These are phyloP conservation scores for Leccinum truebloodii DNA, from an alignment of 768 basidiomycete genomes.

Conservation along the genomic window DNA sequence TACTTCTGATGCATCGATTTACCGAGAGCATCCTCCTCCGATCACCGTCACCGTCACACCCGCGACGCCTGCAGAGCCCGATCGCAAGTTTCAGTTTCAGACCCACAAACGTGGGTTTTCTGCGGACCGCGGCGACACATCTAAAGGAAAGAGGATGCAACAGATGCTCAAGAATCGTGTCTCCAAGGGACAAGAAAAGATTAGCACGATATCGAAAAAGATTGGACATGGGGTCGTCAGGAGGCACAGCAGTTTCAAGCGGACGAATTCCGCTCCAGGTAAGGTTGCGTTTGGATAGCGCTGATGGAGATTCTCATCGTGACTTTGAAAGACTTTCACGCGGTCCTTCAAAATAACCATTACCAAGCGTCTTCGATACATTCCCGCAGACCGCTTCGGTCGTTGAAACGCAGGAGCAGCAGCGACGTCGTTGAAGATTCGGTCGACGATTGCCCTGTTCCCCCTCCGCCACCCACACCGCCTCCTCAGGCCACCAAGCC, in stretches of 20 bases:
- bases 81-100: conserved; percentile 20
- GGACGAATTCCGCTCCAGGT: conserved; percentile 74
- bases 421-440: conserved; percentile 34
- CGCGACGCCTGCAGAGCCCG: conserved; percentile 51
- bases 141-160: conserved; percentile 71
- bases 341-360: conserved; percentile 55
- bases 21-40: conserved; percentile 25
- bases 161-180: conserved; percentile 75
- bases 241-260: conserved; percentile 55
- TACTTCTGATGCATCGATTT: background rate
- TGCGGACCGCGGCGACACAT: conserved; percentile 46
- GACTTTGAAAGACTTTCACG: conserved; percentile 61
- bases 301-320: conserved; percentile 2
- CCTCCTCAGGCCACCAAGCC: conserved; percentile 35
- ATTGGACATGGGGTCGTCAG: conserved; percentile 70
- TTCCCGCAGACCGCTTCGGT: conserved; percentile 63
- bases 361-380: conserved; percentile 86
- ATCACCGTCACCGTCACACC: conserved; percentile 66
- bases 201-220: conserved; percentile 75
- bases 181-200: conserved; percentile 69
- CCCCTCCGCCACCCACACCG: conserved; percentile 36
- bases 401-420: conserved; percentile 39
- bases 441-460: conserved; percentile 39
- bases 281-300: conserved; percentile 15
- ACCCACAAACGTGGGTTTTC: conserved; percentile 30